Evolutionary conservation across 441 rosid genomes (phyloP).

Genomic region (Mallotus japonicus): DNA sequence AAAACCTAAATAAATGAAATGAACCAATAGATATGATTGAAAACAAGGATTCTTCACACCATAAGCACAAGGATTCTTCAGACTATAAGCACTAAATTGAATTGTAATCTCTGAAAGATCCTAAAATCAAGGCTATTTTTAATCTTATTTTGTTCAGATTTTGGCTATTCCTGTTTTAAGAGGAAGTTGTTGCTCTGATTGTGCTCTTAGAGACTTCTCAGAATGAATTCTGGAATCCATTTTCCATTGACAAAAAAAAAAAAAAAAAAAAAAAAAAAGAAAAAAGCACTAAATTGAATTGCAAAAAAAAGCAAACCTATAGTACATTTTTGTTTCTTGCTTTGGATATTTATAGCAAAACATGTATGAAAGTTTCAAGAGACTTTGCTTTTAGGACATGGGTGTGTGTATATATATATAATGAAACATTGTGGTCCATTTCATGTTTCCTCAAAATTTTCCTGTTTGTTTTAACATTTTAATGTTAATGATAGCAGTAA

Average conservation of each 20-base stretch:
- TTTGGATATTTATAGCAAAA: conserved; percentile 1
- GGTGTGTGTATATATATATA: background rate
- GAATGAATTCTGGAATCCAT: no score
- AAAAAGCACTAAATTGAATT: background rate
- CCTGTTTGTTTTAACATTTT: background rate
- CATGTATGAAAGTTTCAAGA: background rate
- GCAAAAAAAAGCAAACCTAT: background rate
- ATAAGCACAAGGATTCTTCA: background rate
- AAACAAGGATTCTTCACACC: no score
- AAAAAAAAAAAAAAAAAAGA: no score
- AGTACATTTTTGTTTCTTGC: conserved; percentile 8
- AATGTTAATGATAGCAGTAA: background rate
- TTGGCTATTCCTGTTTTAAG: no score
- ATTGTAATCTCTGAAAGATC: no score
- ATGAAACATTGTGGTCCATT: conserved; percentile 18
- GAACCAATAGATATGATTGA: background rate
- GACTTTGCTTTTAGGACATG: conserved; percentile 3
- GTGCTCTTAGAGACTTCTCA: no score
- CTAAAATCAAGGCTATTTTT: no score
- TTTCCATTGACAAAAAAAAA: no score
- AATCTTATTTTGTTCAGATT: no score
- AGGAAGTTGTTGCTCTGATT: no score
- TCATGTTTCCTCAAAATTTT: background rate
- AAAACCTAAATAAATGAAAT: background rate
- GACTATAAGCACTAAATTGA: background rate